A percentile compares a stretch with the other conserved stretches of the same genome.
phyloP scores from a whole-genome alignment of 225 moss, liverwort and hornwort species.

The Polytrichum commune region DNA sequence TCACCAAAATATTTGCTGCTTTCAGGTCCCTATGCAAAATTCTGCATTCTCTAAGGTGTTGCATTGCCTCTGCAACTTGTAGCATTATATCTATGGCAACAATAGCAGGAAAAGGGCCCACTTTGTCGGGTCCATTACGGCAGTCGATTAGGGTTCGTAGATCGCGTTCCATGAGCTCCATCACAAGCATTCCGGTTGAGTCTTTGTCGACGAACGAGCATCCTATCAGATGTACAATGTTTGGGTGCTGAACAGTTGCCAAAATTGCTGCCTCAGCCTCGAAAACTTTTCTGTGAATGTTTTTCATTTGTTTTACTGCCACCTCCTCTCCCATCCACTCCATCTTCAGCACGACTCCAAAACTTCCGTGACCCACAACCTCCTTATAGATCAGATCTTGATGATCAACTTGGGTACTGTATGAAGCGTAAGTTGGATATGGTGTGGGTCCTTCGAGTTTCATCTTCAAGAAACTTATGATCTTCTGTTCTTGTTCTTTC shows the following conservation, averaged over 20 bases:
- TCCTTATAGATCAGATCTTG: conserved; percentile 3
- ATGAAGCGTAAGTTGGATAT: conserved; percentile 1
- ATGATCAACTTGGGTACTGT: conserved; percentile 1
- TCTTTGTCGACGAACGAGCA: not conserved
- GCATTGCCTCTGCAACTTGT: conserved; percentile 14
- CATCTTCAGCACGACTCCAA: conserved; percentile 20
- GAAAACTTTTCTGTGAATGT: not conserved
- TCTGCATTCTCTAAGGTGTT: conserved; percentile 23
- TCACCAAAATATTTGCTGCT: conserved; percentile 38
- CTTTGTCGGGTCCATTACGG: not conserved
- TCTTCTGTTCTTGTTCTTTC: not conserved
- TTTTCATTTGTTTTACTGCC: not conserved
- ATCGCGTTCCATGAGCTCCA: conserved; percentile 53
- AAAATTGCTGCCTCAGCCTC: not conserved
- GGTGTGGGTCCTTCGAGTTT: conserved; percentile 24
- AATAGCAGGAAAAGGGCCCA: conserved; percentile 37
- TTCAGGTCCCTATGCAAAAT: conserved; percentile 47
- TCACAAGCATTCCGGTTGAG: conserved; percentile 22
- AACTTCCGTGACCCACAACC: conserved; percentile 13
- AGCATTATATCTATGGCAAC: conserved; percentile 49
- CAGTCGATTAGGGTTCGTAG: conserved; percentile 28
- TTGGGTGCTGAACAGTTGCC: conserved; percentile 1
- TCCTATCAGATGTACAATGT: not conserved
- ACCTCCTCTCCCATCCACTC: not conserved
- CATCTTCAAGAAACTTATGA: conserved; percentile 7